Conservation (phyloP, 441 rosid genomes). For the Croton laevigatus region DNA sequence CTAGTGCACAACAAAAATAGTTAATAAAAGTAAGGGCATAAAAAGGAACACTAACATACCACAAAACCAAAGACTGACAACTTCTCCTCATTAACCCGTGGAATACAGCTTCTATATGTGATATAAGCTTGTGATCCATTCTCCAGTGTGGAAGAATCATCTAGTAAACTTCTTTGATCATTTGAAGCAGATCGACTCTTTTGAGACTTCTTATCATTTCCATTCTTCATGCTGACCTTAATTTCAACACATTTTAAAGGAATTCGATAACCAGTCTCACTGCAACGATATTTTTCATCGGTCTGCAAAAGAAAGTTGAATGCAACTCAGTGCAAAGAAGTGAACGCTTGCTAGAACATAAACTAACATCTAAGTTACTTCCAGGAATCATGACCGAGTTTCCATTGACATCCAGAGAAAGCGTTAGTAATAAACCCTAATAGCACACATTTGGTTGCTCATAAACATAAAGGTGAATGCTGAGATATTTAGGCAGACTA, state of each 20-base stretch:
- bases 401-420: neutral
- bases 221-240: conserved; percentile 24
- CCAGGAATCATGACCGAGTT: neutral
- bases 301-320: conserved; percentile 38
- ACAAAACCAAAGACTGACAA: conserved; percentile 77
- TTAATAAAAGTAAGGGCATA: neutral
- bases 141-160: conserved; percentile 36
- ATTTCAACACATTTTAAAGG: conserved; percentile 69
- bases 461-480: neutral
- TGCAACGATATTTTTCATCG: conserved; percentile 70
- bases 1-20: conserved; percentile 1
- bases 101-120: conserved; percentile 86
- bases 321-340: neutral
- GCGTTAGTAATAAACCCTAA: neutral
- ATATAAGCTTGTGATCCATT: conserved; percentile 48
- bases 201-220: conserved; percentile 34
- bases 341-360: neutral
- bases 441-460: neutral
- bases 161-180: conserved; percentile 46
- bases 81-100: conserved; percentile 57
- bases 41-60: conserved; percentile 39
- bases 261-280: conserved; percentile 91
- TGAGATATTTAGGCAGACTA: neutral
- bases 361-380: neutral
- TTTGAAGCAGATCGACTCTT: conserved; percentile 33